Evolutionary conservation across 2,329 filamentous ascomycete species (phyloP), one percentile per base, ranked within the genome.

Genomic region (Pseudogymnoascus sp.): DNA sequence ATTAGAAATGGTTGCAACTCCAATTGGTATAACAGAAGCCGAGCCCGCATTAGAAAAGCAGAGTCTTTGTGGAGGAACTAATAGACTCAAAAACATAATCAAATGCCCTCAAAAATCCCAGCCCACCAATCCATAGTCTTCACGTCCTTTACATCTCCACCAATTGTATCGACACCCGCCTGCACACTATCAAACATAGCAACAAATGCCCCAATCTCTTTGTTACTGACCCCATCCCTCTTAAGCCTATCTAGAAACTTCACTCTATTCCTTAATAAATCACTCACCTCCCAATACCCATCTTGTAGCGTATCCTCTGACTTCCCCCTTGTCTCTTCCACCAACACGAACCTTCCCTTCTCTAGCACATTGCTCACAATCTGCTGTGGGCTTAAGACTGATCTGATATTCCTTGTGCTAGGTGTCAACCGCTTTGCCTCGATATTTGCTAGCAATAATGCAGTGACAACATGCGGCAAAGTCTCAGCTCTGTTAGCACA

Each of bases 391-490:
- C 74, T 73, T 12, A 82, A 62, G 5, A 77, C 71, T 7, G 74
- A 79, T 59, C 78, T 75, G 9, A 85, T 74, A 67, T 85, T 84
- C 7, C 74, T 75, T 0, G 60, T 63, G 60, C 75, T 78, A 0
- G 70, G 64, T 0, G 65, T 61, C 60, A 75, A 75, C 33, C 74
- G 71, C 73, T 75, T 74, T 2, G 71, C 74, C 67, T 83, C 80
- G 1, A 81, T 67, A 3, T 73, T 69, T 0, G 73, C 77, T 36
- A 75, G 71, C 0, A 80, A 70, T 18, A 84, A 67, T 1, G 77
- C 76, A n/a, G 80, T 79, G 1, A 84, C 71, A 5, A 84, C 76
- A 64, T 85, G 82, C 15, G 81, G 76, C 48, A 73, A 64, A 0
- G 77, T 75, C 1, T 73, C 71, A 5, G 67, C 69, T 25, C 74